Evolutionary conservation across 179 eudicot species (phyloP).

Genomic region (Silene vulgaris): DNA sequence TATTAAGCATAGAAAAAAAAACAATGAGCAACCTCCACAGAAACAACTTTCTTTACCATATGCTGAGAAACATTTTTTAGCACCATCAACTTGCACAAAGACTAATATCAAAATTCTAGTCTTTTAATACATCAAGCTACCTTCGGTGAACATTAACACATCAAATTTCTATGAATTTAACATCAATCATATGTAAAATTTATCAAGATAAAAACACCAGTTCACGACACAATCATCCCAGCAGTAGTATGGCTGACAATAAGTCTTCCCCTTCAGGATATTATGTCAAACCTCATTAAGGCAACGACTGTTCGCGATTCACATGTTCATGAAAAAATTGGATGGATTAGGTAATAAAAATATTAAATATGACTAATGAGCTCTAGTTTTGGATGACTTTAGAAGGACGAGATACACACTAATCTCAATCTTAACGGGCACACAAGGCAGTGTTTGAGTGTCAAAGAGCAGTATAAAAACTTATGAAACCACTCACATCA

Average conservation of each 20-base stretch:
- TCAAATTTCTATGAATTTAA: not conserved
- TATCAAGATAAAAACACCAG: not conserved
- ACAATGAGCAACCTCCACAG: not conserved
- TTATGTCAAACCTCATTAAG: not conserved
- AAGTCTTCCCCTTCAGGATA: not conserved
- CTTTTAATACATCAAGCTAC: not conserved
- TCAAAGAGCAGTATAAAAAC: not conserved
- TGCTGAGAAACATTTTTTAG: not conserved
- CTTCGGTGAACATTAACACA: not conserved
- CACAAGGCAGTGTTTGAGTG: not conserved
- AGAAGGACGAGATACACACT: not conserved
- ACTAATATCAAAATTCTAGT: not conserved
- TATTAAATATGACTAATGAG: not conserved
- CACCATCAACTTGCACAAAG: conserved; percentile 1
- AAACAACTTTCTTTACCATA: not conserved
- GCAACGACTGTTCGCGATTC: not conserved
- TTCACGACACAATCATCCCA: not conserved
- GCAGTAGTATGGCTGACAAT: not conserved
- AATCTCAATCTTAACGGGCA: conserved; percentile 4
- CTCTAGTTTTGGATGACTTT: not conserved
- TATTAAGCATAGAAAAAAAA: not conserved
- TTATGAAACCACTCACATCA: conserved; percentile 44
- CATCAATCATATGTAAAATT: not conserved
- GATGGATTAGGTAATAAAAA: not conserved
- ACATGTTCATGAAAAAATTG: not conserved